Evolutionary conservation across 768 basidiomycete species (phyloP).

Genomic region (Asterophora lycoperdoides): DNA sequence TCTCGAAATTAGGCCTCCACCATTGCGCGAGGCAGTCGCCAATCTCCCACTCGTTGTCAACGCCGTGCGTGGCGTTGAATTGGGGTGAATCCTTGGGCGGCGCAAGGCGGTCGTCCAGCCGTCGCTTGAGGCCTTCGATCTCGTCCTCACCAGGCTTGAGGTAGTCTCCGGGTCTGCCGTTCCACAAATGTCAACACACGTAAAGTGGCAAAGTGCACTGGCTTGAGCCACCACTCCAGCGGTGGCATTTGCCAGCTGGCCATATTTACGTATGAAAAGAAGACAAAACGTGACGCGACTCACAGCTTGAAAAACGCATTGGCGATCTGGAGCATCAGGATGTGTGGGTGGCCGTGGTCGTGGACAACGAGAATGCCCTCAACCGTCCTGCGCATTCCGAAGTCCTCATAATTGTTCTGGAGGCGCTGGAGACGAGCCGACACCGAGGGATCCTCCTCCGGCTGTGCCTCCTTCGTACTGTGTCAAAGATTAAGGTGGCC

Average conservation of each 20-base stretch:
- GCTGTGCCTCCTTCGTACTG: slow-evolving; percentile 94
- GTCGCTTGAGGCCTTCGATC: slow-evolving; percentile 81
- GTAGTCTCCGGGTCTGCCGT: slow-evolving; percentile 89
- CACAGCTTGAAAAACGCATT: slow-evolving; percentile 99
- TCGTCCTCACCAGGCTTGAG: slow-evolving; percentile 96
- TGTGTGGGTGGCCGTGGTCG: slow-evolving; percentile 96
- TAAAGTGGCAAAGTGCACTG: not conserved
- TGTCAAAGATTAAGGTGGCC: slow-evolving; percentile 6
- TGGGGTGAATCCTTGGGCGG: slow-evolving; percentile 67
- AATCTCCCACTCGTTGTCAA: slow-evolving; percentile 93
- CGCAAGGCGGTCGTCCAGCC: slow-evolving; percentile 86
- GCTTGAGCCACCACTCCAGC: not conserved
- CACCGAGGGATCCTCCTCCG: slow-evolving; percentile 96
- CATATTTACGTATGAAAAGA: not conserved
- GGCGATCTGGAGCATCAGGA: slow-evolving; percentile 97
- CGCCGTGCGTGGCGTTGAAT: slow-evolving; percentile 70
- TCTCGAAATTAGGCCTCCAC: slow-evolving; percentile 99
- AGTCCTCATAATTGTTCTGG: slow-evolving; percentile 95
- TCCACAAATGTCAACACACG: not conserved
- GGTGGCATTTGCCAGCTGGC: not conserved
- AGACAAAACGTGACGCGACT: slow-evolving; percentile 25
- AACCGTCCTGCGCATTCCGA: slow-evolving; percentile 93
- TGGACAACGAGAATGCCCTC: slow-evolving; percentile 89
- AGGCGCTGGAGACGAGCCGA: slow-evolving; percentile 90
- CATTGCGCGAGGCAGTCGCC: slow-evolving; percentile 96